Conservation (phyloP, 495 filamentous ascomycete species). For the Schizothecium vesticola region DNA sequence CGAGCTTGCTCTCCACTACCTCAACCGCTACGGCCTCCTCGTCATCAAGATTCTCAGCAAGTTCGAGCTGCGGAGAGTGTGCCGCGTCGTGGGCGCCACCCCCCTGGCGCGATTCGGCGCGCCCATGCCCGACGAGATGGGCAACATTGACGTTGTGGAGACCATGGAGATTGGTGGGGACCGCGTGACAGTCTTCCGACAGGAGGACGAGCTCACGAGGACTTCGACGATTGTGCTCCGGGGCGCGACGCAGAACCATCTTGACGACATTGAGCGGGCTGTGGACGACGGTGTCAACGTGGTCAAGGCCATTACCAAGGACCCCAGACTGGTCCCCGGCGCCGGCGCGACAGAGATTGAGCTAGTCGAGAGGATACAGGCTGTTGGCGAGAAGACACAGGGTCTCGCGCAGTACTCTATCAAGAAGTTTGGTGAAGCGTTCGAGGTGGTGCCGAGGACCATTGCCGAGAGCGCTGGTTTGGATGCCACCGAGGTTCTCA, state of each 20-base stretch:
- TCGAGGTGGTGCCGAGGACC: constrained; percentile 91
- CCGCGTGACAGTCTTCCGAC: constrained; percentile 95
- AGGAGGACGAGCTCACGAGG: constrained; percentile 86
- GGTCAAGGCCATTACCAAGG: constrained; percentile 95
- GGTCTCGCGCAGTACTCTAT: constrained; percentile 93
- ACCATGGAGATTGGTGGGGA: constrained; percentile 98
- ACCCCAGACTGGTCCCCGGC: constrained; percentile 84
- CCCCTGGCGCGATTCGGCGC: constrained; percentile 92
- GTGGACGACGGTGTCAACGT: constrained; percentile 99
- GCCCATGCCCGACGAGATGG: constrained; percentile 99
- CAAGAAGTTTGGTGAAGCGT: constrained; percentile 94
- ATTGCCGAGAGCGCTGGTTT: constrained; percentile 91
- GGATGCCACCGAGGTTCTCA: constrained; percentile 92
- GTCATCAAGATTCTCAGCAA: constrained; percentile 98
- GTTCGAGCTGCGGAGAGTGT: constrained; percentile 89
- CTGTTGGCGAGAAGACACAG: constrained; percentile 82
- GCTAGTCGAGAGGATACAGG: constrained; percentile 84
- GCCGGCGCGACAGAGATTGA: constrained; percentile 96
- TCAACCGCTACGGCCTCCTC: constrained; percentile 93
- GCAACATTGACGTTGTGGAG: constrained; percentile 88
- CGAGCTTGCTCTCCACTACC: constrained; percentile 94
- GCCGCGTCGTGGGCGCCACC: constrained; percentile 93
- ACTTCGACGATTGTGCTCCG: constrained; percentile 94
- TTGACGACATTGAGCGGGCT: constrained; percentile 95
- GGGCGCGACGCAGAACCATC: constrained; percentile 94